These are phyloP conservation scores for Talaromyces trachyspermus DNA, from an alignment of 495 filamentous ascomycete species.

Conservation along the genomic window DNA sequence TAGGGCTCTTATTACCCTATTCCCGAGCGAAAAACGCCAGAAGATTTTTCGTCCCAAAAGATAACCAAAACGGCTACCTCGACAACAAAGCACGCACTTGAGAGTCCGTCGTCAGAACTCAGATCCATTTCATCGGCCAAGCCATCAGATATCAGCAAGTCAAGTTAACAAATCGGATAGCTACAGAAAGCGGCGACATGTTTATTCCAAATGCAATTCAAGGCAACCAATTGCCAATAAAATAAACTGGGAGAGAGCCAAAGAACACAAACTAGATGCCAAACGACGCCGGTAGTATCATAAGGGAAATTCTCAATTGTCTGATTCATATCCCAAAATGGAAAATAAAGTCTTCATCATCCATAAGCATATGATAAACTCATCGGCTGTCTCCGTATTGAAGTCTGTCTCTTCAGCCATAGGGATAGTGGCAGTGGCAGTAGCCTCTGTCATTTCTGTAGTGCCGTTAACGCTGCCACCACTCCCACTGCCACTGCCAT, in stretches of 20 bases:
- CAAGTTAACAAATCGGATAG: too few species aligned
- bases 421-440: background rate
- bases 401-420: background rate
- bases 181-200: too few species aligned
- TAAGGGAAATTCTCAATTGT: background rate
- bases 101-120: too few species aligned
- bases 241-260: background rate
- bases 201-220: too few species aligned
- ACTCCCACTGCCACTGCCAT: constrained; percentile 18
- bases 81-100: too few species aligned
- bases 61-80: too few species aligned
- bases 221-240: background rate
- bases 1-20: background rate
- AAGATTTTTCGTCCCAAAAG: too few species aligned
- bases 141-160: too few species aligned
- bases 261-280: background rate
- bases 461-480: background rate
- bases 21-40: background rate
- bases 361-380: constrained; percentile 21
- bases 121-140: too few species aligned
- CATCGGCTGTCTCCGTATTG: constrained; percentile 5
- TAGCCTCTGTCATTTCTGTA: background rate
- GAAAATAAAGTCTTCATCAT: constrained; percentile 17
- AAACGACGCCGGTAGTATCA: background rate
- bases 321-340: constrained; percentile 21